A percentile compares a stretch with the other conserved stretches of the same genome.
phyloP scores from a whole-genome alignment of 2,329 filamentous ascomycete species.

The Nemania sp. region DNA sequence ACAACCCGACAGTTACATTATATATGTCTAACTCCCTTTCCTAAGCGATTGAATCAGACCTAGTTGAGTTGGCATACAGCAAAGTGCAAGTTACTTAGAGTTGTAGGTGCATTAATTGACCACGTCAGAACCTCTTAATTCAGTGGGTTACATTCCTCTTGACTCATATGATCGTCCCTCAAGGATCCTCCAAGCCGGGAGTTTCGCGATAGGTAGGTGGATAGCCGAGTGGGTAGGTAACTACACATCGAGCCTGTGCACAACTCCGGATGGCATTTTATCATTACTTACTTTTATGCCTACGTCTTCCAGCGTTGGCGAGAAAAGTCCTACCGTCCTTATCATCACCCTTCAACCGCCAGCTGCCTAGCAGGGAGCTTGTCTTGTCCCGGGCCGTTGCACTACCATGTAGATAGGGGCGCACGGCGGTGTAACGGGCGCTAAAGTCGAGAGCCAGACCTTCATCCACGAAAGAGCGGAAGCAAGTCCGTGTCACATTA shows the following conservation, averaged over 20 bases:
- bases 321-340: conserved; percentile 19
- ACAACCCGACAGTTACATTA: neutral
- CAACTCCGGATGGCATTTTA: neutral
- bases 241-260: conserved; percentile 15
- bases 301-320: conserved; percentile 6
- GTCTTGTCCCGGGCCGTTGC: neutral
- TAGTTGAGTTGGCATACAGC: neutral
- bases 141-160: conserved; percentile 27
- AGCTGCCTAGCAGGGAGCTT: neutral
- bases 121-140: conserved; percentile 26
- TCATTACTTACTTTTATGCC: neutral
- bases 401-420: neutral
- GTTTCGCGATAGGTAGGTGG: conserved; percentile 20
- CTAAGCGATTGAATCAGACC: too few species aligned
- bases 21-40: neutral
- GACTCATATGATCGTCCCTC: conserved; percentile 35
- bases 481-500: neutral
- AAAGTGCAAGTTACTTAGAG: neutral
- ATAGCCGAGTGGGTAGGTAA: conserved; percentile 14
- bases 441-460: neutral
- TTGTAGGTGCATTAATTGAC: conserved; percentile 6
- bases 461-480: neutral
- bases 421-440: neutral
- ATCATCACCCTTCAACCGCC: neutral
- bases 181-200: conserved; percentile 9